Conservation (phyloP, 495 filamentous ascomycete genomes). For the Neurospora sp. region DNA sequence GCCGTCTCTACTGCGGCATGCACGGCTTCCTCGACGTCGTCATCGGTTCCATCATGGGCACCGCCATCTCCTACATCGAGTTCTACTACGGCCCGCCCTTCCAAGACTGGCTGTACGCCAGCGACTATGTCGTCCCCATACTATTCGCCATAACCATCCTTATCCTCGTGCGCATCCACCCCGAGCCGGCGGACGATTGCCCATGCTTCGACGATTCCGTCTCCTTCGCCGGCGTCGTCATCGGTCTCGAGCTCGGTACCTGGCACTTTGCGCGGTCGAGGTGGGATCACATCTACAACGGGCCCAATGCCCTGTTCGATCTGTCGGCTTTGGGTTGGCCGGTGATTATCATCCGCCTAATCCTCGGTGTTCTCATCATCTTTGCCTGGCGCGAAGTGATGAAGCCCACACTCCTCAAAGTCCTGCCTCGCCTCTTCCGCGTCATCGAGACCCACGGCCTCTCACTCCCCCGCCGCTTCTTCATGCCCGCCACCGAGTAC, state of each 20-base stretch:
- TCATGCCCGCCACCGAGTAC: conserved; percentile 84
- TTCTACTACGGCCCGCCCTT: conserved; percentile 57
- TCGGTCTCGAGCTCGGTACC: conserved; percentile 66
- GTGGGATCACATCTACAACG: conserved; percentile 45
- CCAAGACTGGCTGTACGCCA: conserved; percentile 54
- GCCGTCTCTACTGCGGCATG: conserved; percentile 95
- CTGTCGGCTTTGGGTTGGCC: conserved; percentile 47
- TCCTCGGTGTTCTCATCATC: conserved; percentile 70
- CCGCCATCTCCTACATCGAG: conserved; percentile 54
- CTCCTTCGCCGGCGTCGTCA: conserved; percentile 78
- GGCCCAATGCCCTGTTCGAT: conserved; percentile 43
- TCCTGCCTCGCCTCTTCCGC: conserved; percentile 78
- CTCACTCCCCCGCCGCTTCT: conserved; percentile 74
- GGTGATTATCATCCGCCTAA: conserved; percentile 50
- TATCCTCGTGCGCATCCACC: conserved; percentile 75
- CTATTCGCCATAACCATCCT: conserved; percentile 55
- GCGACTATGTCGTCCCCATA: conserved; percentile 46
- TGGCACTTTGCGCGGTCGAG: conserved; percentile 65
- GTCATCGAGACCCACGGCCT: conserved; percentile 71
- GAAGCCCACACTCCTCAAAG: conserved; percentile 70
- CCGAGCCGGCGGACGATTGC: conserved; percentile 92
- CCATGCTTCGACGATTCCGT: conserved; percentile 97
- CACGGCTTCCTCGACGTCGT: conserved; percentile 91
- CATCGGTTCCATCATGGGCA: conserved; percentile 66
- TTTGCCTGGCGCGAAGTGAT: conserved; percentile 82